phyloP scores from a whole-genome alignment of 495 filamentous ascomycete species.

The Aspergillus hancockii region DNA sequence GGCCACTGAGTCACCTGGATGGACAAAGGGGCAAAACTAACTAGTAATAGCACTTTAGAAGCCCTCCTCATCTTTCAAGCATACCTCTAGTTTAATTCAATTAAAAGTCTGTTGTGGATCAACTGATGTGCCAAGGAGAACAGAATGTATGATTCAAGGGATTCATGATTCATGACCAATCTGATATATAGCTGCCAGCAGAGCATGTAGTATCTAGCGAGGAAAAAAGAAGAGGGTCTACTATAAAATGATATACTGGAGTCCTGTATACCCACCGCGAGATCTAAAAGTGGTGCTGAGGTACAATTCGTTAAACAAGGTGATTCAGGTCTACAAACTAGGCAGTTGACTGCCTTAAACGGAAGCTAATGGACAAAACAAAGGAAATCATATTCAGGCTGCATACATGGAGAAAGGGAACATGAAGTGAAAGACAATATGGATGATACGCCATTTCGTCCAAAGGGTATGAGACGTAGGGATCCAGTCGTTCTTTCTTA shows the following conservation, averaged over 20 bases:
- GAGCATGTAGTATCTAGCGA: too few relatives aligned
- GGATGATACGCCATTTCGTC: constrained; percentile 15
- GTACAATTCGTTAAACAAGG: background rate
- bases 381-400: constrained; percentile 37
- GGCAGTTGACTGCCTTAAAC: background rate
- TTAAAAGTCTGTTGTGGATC: background rate
- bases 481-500: constrained; percentile 17
- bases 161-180: too few relatives aligned
- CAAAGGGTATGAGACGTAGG: constrained; percentile 9
- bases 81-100: background rate
- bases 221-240: too few relatives aligned
- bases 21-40: background rate
- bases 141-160: too few relatives aligned
- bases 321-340: background rate
- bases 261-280: too few relatives aligned
- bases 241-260: too few relatives aligned
- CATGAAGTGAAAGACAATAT: constrained; percentile 17
- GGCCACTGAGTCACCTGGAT: constrained; percentile 15
- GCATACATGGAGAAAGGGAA: constrained; percentile 28
- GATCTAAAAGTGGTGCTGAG: too few relatives aligned
- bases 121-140: too few relatives aligned
- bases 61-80: too few relatives aligned
- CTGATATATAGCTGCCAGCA: too few relatives aligned
- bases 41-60: too few relatives aligned
- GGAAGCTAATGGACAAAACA: constrained; percentile 16